Evolutionary conservation across 139 green algal species (phyloP), one percentile per base, ranked within the genome.

Genomic region (Mychonastes homosphaera): DNA sequence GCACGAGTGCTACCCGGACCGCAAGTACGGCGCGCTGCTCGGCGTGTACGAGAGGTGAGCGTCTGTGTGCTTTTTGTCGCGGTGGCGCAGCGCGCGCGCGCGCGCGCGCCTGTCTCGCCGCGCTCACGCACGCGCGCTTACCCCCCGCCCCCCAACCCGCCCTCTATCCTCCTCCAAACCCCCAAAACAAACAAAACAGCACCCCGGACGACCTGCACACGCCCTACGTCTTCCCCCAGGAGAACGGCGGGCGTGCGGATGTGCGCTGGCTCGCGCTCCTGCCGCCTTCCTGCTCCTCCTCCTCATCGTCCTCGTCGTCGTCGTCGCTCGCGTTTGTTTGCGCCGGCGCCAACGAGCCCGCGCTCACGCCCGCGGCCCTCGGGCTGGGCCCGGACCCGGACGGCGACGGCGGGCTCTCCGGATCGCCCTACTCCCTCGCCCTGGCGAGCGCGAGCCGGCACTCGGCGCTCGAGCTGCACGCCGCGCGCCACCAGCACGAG

Each of bases 1-100:
- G 0, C 85, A 95, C 51, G 90, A 97, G 71, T 90, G 77, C 72
- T 97, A 98, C 75, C 65, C 72, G 15, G 91, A 98, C 64, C 71
- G 91, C 28, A 82, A 90, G 64, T 52, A 50, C 0, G 69, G 32
- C 2, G 57, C 58, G 12, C 26, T 27, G 1, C n/a, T 73, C 28
- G 40, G 39, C 19, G 28, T 56, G 34, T 43, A 67, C 51, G 35
- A 21, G 24, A 54, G 7, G 39, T 45, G 15, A 27, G 28, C 2
- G 21, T 29, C 4, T 28, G 32, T 2, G 30, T 44, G 30, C 5
- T 44, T 32, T 40, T 12, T 16, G 13, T 23, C 24, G 21, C 27
- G 15, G 16, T 32, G n/a, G 29, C 8, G 21, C 6, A 19, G 13
- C 30, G 28, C 6, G 41, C 49, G 28, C 27, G 27, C 39, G 33